Base-by-base conservation (phyloP, 2,329 filamentous ascomycete species). In the Aureobasidium pullulans region DNA sequence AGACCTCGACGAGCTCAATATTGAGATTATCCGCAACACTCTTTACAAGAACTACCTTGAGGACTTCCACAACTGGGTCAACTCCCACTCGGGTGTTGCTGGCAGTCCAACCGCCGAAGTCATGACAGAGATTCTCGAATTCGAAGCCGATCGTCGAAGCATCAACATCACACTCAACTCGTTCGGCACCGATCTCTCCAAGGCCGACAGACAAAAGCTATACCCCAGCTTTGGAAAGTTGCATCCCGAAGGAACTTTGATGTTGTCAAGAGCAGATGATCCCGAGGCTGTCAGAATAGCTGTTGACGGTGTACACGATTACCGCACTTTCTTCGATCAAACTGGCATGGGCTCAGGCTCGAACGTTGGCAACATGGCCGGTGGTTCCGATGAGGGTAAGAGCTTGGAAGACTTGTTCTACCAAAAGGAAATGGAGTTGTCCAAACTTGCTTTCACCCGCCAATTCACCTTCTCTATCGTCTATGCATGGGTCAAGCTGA, bases 81-180 rank as follows among this genome's bases (percentile, higher is more conserved):
- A 93, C 76, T 88, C 86, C 9, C 84, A 96, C 70, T 80, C 91
- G 0, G 93, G 96, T 43, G 88, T 97, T 76, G 81, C 83, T 39
- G 89, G 90, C 39, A 95, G 92, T 6, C 91, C 94, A 0, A 99
- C 94, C 0, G 82, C 90, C 44, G 91, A 96, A 68, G 86, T 96
- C 72, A 99, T 99, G 94, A 86, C 87, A 7, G 93, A 97, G 76
- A 89, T 96, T 54, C 80, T 99, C 50, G 89, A 96, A 71, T 99
- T 99, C 68, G 94, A 99, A 78, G 94, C 95, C 28, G 94, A 99
- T 72, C 84, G 94, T 66, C 85, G 94, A 72, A 90, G 92, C 68
- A 99, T 99, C 80, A 99, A 99, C 78, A 99, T 99, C 74, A 99
- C 94, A 1, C 84, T 99, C 67, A 99, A 99, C 80, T 96, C 92